phyloP scores from a whole-genome alignment of 2,329 filamentous ascomycete species.

The Aspergillus tubingensis region DNA sequence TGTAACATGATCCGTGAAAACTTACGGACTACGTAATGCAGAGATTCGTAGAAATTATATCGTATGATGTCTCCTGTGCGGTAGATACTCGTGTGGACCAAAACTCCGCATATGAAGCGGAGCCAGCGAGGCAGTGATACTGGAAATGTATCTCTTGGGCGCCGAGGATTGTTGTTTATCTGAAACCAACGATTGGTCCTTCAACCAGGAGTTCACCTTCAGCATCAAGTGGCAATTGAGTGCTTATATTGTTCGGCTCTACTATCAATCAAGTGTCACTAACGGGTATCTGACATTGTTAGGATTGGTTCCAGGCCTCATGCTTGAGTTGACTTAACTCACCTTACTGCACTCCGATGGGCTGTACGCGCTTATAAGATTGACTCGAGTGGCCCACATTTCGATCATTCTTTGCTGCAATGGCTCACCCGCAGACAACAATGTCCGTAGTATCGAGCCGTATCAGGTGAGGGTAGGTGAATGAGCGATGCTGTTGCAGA shows the following conservation, averaged over 20 bases:
- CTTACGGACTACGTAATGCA: conserved; percentile 27
- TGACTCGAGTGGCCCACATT: background rate
- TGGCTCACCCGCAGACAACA: background rate
- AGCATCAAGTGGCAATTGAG: background rate
- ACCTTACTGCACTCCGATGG: background rate
- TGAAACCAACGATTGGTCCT: background rate
- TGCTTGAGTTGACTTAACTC: background rate
- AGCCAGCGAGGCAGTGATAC: too few species aligned
- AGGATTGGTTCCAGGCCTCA: background rate
- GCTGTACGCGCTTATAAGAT: background rate
- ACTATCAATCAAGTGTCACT: too few species aligned
- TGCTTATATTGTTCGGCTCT: too few species aligned
- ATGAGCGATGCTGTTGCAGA: background rate
- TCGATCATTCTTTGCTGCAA: background rate
- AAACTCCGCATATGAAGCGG: too few species aligned
- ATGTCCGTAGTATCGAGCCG: background rate
- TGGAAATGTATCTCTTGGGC: too few species aligned
- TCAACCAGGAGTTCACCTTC: background rate
- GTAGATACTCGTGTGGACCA: too few species aligned
- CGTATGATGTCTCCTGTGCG: background rate
- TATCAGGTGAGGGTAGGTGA: background rate
- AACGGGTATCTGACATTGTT: background rate
- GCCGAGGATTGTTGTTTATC: too few species aligned
- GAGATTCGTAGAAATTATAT: conserved; percentile 20
- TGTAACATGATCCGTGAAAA: conserved; percentile 34